phyloP scores from a whole-genome alignment of 75 land plant genomes.

The Cryptomeria japonica region DNA sequence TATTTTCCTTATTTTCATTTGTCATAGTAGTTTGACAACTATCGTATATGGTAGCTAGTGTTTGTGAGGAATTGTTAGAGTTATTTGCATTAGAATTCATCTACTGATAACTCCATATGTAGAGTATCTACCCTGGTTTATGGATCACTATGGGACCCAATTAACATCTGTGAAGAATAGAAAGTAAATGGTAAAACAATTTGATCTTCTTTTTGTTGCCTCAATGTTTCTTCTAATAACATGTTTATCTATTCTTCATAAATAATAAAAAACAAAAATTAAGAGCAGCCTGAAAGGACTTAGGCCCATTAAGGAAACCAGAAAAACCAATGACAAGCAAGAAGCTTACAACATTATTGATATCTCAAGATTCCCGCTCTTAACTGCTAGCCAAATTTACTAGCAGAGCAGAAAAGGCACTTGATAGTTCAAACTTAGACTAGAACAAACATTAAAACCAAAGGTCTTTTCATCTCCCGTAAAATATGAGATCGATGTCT shows the following conservation, averaged over 20 bases:
- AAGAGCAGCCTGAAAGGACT: neutral
- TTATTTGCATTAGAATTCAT: too few species aligned
- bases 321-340: neutral
- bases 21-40: neutral
- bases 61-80: too few species aligned
- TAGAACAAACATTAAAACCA: neutral
- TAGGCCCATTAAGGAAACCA: neutral
- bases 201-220: neutral
- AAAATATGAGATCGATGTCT: neutral
- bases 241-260: neutral
- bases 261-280: too few species aligned
- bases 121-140: neutral
- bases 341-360: neutral
- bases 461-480: neutral
- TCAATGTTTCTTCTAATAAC: neutral
- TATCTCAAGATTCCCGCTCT: neutral
- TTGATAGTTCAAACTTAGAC: too few species aligned
- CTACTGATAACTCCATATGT: neutral
- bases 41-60: neutral
- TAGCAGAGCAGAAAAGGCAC: neutral
- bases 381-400: neutral
- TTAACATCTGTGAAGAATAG: neutral
- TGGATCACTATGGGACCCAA: neutral
- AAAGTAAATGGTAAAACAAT: neutral
- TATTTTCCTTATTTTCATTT: neutral